Evolutionary conservation across 129 eudicot species (phyloP).

Genomic region (Lonicera japonica): DNA sequence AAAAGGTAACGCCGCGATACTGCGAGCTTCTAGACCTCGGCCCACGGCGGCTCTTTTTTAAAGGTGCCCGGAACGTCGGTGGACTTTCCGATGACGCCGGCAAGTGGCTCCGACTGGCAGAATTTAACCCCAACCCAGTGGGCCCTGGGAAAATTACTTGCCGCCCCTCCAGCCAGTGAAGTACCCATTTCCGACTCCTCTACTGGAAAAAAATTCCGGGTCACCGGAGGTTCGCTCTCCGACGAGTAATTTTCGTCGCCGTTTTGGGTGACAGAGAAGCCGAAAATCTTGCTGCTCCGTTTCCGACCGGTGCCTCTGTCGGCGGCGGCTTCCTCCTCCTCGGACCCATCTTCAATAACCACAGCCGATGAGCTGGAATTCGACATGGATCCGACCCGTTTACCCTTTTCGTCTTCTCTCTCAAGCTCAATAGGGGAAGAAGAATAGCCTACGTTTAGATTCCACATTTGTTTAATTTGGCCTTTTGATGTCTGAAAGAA

Average conservation of each 20-base stretch:
- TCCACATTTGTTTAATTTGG: conserved; percentile 58
- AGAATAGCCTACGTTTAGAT: conserved; percentile 63
- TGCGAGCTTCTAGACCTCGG: conserved; percentile 97
- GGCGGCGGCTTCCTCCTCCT: conserved; percentile 43
- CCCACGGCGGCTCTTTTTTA: conserved; percentile 92
- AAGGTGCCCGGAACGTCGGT: conserved; percentile 58
- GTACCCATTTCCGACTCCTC: conserved; percentile 43
- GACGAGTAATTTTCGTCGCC: conserved; percentile 22
- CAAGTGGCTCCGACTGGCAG: conserved; percentile 46
- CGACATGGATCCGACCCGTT: conserved; percentile 59
- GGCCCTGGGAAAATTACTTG: conserved; percentile 43
- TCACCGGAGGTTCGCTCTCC: conserved; percentile 36
- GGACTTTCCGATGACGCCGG: conserved; percentile 22
- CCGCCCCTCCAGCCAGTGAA: conserved; percentile 8
- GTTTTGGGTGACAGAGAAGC: conserved; percentile 30
- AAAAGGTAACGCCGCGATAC: conserved; percentile 94
- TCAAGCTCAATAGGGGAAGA: conserved; percentile 23
- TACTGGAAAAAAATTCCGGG: conserved; percentile 77
- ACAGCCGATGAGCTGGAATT: conserved; percentile 80
- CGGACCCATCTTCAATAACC: conserved; percentile 51
- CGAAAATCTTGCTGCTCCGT: conserved; percentile 35
- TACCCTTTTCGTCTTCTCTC: conserved; percentile 38
- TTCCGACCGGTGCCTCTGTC: conserved; percentile 24
- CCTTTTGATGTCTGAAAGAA: background rate
- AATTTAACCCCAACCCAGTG: conserved; percentile 79